Conservation (phyloP, 768 basidiomycete species). For the Leccinum ochraceum region DNA sequence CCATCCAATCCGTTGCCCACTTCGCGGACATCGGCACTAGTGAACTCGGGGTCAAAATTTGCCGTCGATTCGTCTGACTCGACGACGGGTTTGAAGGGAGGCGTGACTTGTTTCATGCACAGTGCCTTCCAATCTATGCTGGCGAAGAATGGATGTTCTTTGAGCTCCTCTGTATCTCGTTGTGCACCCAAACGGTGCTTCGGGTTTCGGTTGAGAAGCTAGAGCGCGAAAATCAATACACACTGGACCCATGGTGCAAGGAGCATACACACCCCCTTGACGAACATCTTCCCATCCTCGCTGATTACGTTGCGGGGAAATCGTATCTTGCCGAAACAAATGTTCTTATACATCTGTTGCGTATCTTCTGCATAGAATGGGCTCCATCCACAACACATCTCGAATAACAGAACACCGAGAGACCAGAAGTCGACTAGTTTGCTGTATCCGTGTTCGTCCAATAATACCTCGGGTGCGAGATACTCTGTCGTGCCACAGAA, state of each 20-base stretch:
- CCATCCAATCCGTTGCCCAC: slow-evolving; percentile 56
- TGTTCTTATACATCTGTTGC: slow-evolving; percentile 99
- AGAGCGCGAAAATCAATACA: slow-evolving; percentile 18
- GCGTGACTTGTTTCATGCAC: slow-evolving; percentile 84
- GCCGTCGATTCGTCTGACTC: slow-evolving; percentile 98
- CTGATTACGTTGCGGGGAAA: slow-evolving; percentile 97
- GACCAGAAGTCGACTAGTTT: slow-evolving; percentile 99
- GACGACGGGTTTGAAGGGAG: slow-evolving; percentile 97
- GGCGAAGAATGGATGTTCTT: slow-evolving; percentile 94
- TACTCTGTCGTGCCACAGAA: slow-evolving; percentile 99
- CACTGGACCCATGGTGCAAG: slow-evolving; percentile 11
- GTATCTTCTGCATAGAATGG: slow-evolving; percentile 99
- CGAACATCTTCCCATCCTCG: slow-evolving; percentile 98
- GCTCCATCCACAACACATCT: slow-evolving; percentile 99
- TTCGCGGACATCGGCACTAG: slow-evolving; percentile 83
- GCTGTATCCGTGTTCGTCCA: slow-evolving; percentile 97
- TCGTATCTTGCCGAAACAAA: slow-evolving; percentile 97
- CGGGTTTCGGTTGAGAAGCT: slow-evolving; percentile 99
- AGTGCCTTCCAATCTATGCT: slow-evolving; percentile 91
- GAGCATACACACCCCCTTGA: slow-evolving; percentile 81
- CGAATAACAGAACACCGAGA: slow-evolving; percentile 92
- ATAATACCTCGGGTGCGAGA: slow-evolving; percentile 96
- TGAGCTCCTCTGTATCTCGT: slow-evolving; percentile 90
- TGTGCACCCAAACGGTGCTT: slow-evolving; percentile 92
- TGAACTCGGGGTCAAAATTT: slow-evolving; percentile 99